Evolutionary conservation across 768 basidiomycete genomes (phyloP), one percentile per base, ranked within the genome.

Genomic region (Podaxis sp.): DNA sequence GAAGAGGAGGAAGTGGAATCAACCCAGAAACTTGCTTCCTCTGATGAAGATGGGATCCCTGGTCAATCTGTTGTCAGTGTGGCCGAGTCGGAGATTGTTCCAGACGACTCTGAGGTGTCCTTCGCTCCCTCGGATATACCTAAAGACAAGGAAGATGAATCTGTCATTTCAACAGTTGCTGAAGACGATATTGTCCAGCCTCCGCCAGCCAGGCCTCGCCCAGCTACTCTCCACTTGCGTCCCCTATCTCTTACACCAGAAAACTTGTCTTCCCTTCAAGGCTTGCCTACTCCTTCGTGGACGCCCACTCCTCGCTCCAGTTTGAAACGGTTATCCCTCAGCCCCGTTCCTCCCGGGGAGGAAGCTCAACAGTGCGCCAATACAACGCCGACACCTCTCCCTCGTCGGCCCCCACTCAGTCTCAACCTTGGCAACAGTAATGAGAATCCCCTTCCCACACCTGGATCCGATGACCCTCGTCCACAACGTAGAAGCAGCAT

Each of bases 211-310:
- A 86, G 87, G 49, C 85, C 80, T 55, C 87, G 89, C 49, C 91
- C 90, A n/a, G 79, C 85, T 24, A 86, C 79, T 66, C 80, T 82
- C 37, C 86, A 82, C 66, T 78, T 93, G 36, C 87, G 89, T 15
- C 90, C 91, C 15, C 77, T 93, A 57, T 87, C 91, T 2, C 82
- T 92, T 46, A 86, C 84, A 0, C 83, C 84, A 22, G 84, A 85
- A 46, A 82, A 71, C 62, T 72, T 87, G 24, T 73, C 54, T 38
- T 66, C 72, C 22, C 60, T 73, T 20, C 74, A 74, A 37, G 78
- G 74, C 55, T 70, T 85, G 20, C 83, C 86, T 13, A 84, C 87
- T 0, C 84, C 87, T 8, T 77, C 84, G 2, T 76, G 78, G 26
- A 83, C 85, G 6, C 82, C 88, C 20, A 79, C 75, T 65, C 73